Evolutionary conservation across 1,284 basidiomycete species (phyloP), one percentile per base, ranked within the genome.

Genomic region (Inonotus hispidus): DNA sequence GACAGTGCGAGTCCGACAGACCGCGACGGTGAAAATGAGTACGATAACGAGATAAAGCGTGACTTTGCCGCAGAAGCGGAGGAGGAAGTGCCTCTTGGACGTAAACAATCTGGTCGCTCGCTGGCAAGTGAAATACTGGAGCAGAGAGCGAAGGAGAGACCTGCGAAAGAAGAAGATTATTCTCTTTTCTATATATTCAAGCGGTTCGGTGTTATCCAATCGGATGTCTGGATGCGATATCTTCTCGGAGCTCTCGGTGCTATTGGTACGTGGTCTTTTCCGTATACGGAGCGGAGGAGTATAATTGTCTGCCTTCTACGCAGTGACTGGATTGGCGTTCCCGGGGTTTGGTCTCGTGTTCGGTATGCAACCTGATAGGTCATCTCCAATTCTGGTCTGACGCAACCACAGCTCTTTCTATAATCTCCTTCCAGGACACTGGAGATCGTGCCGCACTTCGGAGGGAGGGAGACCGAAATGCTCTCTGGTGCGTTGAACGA

Each of bases 341-440:
- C 96, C 96, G 1, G 82, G 83, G 1, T 92, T 95, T 68, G 87
- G 91, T 68, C 84, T 97, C 64, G 80, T 96, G 3, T 96, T 88
- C 71, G 83, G 88, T 71, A 65, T 67, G 72, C 64, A 10, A 32
- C 5, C 54, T n/a, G n/a, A 29, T 47, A 1, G 19, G 2, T 35
- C 21, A n/a, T 25, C 49, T 27, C 29, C 16, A 1, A 53, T 59
- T 32, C 47, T 32, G 49, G 25, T 23, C 16, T 53, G n/a, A 38
- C n/a, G 38, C 60, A 43, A 37, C 32, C 56, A 7, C 55, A 79
- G 84, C 84, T 46, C 78, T 81, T 62, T 85, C 82, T 56, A 81
- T 94, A 65, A 69, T 77, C 54, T 82, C 79, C 11, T 93, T 93
- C 76, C 68, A 73, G 56, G 82, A 86, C 19, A 65, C 74, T 10